Percentiles rank a stretch among this genome's conserved stretches.
Conservation (phyloP, 2,329 filamentous ascomycete genomes). For the Rhynchosporium graminicola region DNA sequence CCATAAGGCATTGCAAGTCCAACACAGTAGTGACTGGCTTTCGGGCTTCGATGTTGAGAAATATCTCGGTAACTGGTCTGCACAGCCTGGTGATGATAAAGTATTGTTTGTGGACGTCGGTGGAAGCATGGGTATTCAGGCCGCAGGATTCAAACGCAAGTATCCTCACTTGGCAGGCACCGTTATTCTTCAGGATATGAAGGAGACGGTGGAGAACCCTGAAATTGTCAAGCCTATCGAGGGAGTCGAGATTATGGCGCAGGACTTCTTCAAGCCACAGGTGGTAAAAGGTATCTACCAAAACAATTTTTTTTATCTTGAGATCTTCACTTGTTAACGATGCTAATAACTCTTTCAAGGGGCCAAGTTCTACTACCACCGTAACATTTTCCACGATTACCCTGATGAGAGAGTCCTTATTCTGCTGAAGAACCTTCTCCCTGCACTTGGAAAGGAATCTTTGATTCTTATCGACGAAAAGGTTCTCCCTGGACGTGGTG, state of each 20-base stretch:
- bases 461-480: not conserved
- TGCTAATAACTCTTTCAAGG: not conserved
- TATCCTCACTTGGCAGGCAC: not conserved
- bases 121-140: not conserved
- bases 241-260: not conserved
- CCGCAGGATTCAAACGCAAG: not conserved
- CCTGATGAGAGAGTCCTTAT: slow-evolving; percentile 34
- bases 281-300: not conserved
- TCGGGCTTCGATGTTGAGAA: not conserved
- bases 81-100: not conserved
- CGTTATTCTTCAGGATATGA: not conserved
- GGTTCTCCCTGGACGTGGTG: not conserved
- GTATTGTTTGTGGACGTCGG: not conserved
- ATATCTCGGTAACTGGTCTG: not conserved
- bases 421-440: not conserved
- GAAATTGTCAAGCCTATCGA: not conserved
- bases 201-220: not conserved
- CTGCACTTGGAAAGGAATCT: not conserved
- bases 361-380: slow-evolving; percentile 42
- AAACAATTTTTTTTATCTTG: not conserved
- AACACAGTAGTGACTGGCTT: not conserved
- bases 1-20: too few relatives aligned
- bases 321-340: not conserved
- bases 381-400: slow-evolving; percentile 45
- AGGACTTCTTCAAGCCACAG: not conserved